Conservation (phyloP, 306 rosid species). For the Cicer pinnatifidum region DNA sequence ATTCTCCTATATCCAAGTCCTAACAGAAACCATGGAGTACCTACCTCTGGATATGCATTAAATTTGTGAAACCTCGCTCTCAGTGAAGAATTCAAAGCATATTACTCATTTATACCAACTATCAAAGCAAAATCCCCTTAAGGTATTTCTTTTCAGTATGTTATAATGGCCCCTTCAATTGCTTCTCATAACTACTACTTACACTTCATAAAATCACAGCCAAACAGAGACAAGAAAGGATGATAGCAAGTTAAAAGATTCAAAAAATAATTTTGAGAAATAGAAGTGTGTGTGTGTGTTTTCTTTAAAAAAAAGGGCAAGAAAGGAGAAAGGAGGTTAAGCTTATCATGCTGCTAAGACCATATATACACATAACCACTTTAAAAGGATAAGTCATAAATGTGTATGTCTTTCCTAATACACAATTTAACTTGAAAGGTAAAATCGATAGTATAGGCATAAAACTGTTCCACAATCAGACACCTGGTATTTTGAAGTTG, state of each 20-base stretch:
- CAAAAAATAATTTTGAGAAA: constrained; percentile 18
- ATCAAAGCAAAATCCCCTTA: background rate
- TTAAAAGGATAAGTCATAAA: constrained; percentile 9
- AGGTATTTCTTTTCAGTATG: constrained; percentile 2
- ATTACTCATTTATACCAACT: constrained; percentile 5
- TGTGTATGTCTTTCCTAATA: constrained; percentile 14
- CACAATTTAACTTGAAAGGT: constrained; percentile 18
- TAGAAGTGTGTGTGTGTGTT: background rate
- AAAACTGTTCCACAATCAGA: constrained; percentile 21
- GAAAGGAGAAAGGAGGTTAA: background rate
- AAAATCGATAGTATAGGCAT: constrained; percentile 13
- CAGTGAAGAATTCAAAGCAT: constrained; percentile 24
- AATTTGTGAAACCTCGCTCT: constrained; percentile 10
- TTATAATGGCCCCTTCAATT: background rate
- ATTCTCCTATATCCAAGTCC: no score
- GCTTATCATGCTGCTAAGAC: constrained; percentile 19
- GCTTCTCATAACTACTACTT: constrained; percentile 29
- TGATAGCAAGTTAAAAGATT: background rate
- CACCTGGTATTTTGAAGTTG: background rate
- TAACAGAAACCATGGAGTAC: background rate
- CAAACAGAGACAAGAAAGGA: background rate
- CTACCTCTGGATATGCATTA: constrained; percentile 39
- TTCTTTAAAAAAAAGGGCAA: background rate
- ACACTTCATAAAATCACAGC: constrained; percentile 1
- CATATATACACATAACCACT: background rate